Conservation (phyloP, 2,329 filamentous ascomycete genomes). For the Cladosporium sp. region DNA sequence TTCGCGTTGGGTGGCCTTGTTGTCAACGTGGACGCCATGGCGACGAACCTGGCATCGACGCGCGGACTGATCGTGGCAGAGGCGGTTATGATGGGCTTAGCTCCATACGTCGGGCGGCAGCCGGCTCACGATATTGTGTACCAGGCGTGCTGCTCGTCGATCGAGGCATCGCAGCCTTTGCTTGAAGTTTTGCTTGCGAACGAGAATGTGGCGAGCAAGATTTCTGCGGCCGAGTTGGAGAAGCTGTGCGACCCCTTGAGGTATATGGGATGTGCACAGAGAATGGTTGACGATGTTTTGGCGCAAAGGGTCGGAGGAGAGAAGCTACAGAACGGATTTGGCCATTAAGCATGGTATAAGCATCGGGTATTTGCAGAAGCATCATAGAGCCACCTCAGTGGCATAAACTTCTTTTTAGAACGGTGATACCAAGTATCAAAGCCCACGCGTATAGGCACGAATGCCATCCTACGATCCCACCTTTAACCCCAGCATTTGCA, state of each 20-base stretch:
- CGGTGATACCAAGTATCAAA: no score
- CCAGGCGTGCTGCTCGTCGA: conserved; percentile 28
- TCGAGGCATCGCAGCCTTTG: conserved; percentile 21
- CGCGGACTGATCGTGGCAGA: conserved; percentile 34
- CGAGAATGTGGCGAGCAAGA: conserved; percentile 16
- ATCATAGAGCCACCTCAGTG: no score
- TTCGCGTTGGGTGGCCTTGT: conserved; percentile 25
- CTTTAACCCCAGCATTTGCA: conserved; percentile 30
- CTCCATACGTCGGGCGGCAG: conserved; percentile 30
- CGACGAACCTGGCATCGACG: conserved; percentile 28
- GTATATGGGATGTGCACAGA: conserved; percentile 21
- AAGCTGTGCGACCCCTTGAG: conserved; percentile 25
- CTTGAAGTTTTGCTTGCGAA: conserved; percentile 17
- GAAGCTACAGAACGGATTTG: conserved; percentile 28
- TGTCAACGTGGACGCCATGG: conserved; percentile 25
- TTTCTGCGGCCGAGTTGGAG: conserved; percentile 16
- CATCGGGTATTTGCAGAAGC: no score
- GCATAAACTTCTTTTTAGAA: no score
- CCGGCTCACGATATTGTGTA: conserved; percentile 34
- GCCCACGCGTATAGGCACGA: no score
- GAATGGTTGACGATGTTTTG: conserved; percentile 24
- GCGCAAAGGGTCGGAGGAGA: background rate
- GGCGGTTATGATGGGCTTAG: conserved; percentile 38
- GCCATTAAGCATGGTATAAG: no score
- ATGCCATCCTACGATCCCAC: no score